These are phyloP conservation scores for Circinella umbellata DNA, from an alignment of 371 early-diverging fungal genomes.

Conservation along the genomic window DNA sequence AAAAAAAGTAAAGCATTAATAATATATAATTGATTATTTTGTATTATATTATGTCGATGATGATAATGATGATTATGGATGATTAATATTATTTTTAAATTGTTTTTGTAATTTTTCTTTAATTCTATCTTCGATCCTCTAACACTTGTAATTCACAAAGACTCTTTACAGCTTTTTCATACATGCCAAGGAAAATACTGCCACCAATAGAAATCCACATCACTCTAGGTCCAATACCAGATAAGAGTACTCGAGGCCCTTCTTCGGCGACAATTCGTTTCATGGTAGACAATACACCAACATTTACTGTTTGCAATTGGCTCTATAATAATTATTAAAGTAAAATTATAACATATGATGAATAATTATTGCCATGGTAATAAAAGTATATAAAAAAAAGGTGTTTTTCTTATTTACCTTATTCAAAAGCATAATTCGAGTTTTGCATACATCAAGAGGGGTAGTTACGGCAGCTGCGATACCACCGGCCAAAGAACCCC, in stretches of 20 bases:
- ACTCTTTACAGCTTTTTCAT: conserved; percentile 79
- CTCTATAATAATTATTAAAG: background rate
- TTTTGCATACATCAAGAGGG: conserved; percentile 93
- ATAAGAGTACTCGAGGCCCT: conserved; percentile 78
- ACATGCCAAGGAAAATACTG: conserved; percentile 92
- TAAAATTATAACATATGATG: background rate
- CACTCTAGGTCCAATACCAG: conserved; percentile 92
- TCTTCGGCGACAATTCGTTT: conserved; percentile 79
- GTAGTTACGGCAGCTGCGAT: conserved; percentile 90
- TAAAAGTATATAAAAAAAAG: background rate
- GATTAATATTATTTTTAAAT: background rate
- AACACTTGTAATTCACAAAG: conserved; percentile 48
- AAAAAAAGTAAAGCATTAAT: too few species aligned
- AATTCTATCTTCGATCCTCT: conserved; percentile 29
- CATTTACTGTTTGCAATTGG: conserved; percentile 54
- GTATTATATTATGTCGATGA: background rate
- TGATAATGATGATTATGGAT: background rate
- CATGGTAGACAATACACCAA: conserved; percentile 76
- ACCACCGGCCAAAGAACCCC: conserved; percentile 92
- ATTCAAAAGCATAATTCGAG: conserved; percentile 87
- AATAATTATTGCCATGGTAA: background rate
- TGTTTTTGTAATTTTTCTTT: background rate
- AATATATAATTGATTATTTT: background rate
- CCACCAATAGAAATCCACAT: conserved; percentile 97
- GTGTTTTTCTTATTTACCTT: conserved; percentile 38